phyloP scores from a whole-genome alignment of 805 yeast species.

The Wickerhamiella occidentalis region DNA sequence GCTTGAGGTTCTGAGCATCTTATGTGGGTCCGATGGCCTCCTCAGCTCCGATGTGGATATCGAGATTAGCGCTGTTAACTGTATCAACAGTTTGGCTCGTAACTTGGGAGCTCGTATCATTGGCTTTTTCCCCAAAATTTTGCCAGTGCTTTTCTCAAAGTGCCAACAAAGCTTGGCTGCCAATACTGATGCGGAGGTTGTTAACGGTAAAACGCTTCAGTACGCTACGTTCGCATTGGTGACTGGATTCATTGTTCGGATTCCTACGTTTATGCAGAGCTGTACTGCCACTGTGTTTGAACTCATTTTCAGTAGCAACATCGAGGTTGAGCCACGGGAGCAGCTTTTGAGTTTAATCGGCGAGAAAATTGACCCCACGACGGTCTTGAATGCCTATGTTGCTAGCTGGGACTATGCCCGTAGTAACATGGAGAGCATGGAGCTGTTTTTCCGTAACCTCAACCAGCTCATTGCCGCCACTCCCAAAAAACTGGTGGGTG shows the following conservation, averaged over 20 bases:
- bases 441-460: constrained; percentile 55
- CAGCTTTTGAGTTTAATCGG: constrained; percentile 43
- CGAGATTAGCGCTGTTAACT: constrained; percentile 59
- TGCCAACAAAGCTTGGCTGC: constrained; percentile 35
- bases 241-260: constrained; percentile 63
- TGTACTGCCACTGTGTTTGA: constrained; percentile 51
- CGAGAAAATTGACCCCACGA: constrained; percentile 53
- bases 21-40: constrained; percentile 45
- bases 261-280: constrained; percentile 74
- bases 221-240: constrained; percentile 59
- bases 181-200: constrained; percentile 15
- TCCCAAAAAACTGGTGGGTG: constrained; percentile 65
- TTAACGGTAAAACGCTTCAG: constrained; percentile 38
- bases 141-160: constrained; percentile 58
- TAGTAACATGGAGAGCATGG: constrained; percentile 36
- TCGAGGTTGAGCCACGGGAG: constrained; percentile 46
- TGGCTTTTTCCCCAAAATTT: constrained; percentile 72
- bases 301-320: constrained; percentile 33
- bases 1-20: constrained; percentile 38
- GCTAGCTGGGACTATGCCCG: constrained; percentile 44
- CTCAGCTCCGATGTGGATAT: constrained; percentile 45
- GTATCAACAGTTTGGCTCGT: constrained; percentile 56
- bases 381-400: constrained; percentile 48
- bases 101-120: constrained; percentile 76
- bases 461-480: constrained; percentile 53